Evolutionary conservation across 352 stramenopile genomes (phyloP).

Genomic region (Globisporangium recalcitrans): DNA sequence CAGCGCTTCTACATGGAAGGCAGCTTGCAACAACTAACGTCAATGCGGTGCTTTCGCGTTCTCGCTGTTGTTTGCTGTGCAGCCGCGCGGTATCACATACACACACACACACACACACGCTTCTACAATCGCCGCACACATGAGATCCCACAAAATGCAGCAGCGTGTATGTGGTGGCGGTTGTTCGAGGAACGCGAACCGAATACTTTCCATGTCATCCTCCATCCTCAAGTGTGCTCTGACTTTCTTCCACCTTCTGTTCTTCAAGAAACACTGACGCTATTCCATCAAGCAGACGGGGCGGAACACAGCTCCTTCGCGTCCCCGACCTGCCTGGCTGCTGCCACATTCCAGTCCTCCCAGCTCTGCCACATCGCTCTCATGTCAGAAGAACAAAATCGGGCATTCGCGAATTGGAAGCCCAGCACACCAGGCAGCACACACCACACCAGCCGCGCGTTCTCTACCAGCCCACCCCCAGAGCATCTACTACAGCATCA

Average conservation of each 20-base stretch:
- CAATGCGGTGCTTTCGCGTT: no score
- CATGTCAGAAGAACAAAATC: neutral
- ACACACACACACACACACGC: no score
- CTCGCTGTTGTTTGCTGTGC: no score
- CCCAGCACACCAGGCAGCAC: neutral
- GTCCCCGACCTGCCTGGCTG: neutral
- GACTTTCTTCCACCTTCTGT: conserved; percentile 12
- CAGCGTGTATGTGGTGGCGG: no score
- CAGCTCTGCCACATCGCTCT: neutral
- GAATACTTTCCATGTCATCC: no score
- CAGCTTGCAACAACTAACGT: no score
- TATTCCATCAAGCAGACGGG: neutral
- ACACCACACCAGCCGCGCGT: neutral
- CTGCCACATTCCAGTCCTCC: neutral
- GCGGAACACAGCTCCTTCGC: neutral
- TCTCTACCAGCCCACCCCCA: neutral
- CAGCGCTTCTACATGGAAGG: no score
- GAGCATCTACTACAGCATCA: neutral
- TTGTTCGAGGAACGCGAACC: no score
- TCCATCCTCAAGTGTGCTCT: neutral
- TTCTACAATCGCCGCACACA: no score
- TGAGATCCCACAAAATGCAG: no score
- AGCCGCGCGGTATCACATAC: no score
- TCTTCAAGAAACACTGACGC: conserved; percentile 2
- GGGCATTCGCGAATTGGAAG: conserved; percentile 7